These are phyloP conservation scores for Pythium folliculosum DNA, from an alignment of 352 stramenopile genomes.

Conservation along the genomic window DNA sequence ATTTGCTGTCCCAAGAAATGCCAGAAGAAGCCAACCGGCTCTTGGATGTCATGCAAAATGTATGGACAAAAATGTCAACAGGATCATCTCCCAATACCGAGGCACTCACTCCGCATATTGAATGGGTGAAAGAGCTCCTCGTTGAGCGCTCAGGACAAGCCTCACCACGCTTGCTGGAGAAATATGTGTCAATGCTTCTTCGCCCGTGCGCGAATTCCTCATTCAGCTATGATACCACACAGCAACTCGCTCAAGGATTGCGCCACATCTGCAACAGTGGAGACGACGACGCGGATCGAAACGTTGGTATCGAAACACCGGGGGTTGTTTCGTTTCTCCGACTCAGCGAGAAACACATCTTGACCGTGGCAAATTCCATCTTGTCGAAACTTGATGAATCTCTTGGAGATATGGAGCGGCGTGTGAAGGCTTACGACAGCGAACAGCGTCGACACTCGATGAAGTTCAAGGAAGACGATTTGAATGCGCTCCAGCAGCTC, in stretches of 20 bases:
- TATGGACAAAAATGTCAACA: slow-evolving; percentile 13
- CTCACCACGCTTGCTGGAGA: slow-evolving; percentile 31
- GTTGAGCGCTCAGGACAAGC: slow-evolving; percentile 12
- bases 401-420: slow-evolving; percentile 31
- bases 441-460: slow-evolving; percentile 38
- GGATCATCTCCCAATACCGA: not conserved
- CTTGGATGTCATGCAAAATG: slow-evolving; percentile 22
- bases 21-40: slow-evolving; percentile 18
- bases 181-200: slow-evolving; percentile 37
- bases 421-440: slow-evolving; percentile 40
- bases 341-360: slow-evolving; percentile 38
- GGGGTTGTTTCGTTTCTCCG: slow-evolving; percentile 24
- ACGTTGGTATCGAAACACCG: not conserved
- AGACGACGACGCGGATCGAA: slow-evolving; percentile 20
- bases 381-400: slow-evolving; percentile 37
- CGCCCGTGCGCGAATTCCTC: slow-evolving; percentile 27
- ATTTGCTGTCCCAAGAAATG: slow-evolving; percentile 19
- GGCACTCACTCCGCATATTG: slow-evolving; percentile 4
- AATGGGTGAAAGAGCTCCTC: slow-evolving; percentile 38
- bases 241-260: slow-evolving; percentile 39
- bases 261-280: slow-evolving; percentile 37
- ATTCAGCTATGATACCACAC: slow-evolving; percentile 28
- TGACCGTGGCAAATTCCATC: slow-evolving; percentile 36
- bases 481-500: slow-evolving; percentile 36
- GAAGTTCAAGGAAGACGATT: slow-evolving; percentile 46